Conservation (phyloP, 257 asterid species). For the Asclepias syriaca region DNA sequence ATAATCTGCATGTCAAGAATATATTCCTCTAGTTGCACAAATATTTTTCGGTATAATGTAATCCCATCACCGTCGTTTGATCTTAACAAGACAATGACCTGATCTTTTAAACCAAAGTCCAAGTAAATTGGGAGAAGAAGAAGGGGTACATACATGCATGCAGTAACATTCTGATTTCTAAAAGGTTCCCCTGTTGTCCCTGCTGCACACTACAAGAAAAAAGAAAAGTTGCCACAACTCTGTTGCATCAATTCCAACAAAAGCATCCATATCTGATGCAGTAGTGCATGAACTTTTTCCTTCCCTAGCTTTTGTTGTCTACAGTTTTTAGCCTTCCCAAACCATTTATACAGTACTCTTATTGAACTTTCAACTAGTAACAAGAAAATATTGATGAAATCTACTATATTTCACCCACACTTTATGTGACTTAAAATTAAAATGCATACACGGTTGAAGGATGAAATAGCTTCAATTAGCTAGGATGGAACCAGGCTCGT, state of each 20-base stretch:
- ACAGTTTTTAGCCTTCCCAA: neutral
- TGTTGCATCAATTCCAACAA: too few species aligned
- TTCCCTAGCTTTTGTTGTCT: neutral
- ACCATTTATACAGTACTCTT: neutral
- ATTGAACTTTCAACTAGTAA: neutral
- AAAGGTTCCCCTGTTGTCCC: neutral
- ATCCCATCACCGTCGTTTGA: neutral
- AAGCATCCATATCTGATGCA: neutral
- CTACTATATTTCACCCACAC: neutral
- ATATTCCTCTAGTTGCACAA: slow-evolving; percentile 1
- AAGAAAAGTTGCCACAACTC: neutral
- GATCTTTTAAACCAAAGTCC: neutral
- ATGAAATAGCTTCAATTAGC: neutral
- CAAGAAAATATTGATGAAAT: neutral
- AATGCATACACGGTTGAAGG: neutral
- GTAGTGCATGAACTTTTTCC: neutral
- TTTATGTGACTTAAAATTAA: neutral
- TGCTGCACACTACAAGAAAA: neutral
- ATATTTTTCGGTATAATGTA: neutral
- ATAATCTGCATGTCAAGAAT: slow-evolving; percentile 5
- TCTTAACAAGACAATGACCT: neutral
- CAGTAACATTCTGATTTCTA: neutral
- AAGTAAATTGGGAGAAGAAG: neutral
- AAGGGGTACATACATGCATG: neutral
- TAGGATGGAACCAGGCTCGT: neutral